Evolutionary conservation across 1,139 yeast species (phyloP).

Genomic region (Magnusiomyces tetraspermus): DNA sequence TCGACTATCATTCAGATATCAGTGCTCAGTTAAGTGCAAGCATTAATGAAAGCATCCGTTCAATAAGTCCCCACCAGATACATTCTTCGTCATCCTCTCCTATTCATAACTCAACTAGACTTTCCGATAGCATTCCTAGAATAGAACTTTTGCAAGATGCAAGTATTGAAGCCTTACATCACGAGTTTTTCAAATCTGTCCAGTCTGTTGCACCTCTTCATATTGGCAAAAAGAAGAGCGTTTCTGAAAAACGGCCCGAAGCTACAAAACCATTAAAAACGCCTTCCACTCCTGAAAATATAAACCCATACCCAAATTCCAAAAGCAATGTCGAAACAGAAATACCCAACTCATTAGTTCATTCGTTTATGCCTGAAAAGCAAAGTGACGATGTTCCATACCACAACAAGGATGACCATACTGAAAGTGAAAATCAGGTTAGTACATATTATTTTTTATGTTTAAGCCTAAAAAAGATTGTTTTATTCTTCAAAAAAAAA

Average conservation of each 20-base stretch:
- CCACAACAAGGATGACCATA: too few relatives aligned
- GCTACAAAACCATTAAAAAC: too few relatives aligned
- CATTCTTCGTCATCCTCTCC: not conserved
- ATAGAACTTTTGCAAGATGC: not conserved
- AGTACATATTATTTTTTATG: not conserved
- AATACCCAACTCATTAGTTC: not conserved
- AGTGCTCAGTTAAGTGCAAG: not conserved
- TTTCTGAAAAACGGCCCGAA: too few relatives aligned
- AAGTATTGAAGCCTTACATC: not conserved
- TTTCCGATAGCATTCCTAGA: not conserved
- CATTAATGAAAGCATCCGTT: not conserved
- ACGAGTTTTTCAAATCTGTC: not conserved
- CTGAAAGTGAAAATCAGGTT: too few relatives aligned
- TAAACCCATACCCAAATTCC: too few relatives aligned
- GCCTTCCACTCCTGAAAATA: too few relatives aligned
- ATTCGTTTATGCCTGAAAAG: not conserved
- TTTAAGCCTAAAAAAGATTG: not conserved
- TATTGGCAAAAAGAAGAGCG: not conserved
- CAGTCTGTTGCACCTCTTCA: constrained; percentile 1
- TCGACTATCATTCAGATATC: not conserved
- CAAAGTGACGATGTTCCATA: too few relatives aligned
- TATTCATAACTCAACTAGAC: too few relatives aligned
- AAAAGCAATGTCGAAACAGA: too few relatives aligned
- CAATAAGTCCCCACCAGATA: not conserved
- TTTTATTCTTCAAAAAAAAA: not conserved